Base-by-base conservation (phyloP, 2,329 filamentous ascomycete genomes). In the Xylaria sp. region DNA sequence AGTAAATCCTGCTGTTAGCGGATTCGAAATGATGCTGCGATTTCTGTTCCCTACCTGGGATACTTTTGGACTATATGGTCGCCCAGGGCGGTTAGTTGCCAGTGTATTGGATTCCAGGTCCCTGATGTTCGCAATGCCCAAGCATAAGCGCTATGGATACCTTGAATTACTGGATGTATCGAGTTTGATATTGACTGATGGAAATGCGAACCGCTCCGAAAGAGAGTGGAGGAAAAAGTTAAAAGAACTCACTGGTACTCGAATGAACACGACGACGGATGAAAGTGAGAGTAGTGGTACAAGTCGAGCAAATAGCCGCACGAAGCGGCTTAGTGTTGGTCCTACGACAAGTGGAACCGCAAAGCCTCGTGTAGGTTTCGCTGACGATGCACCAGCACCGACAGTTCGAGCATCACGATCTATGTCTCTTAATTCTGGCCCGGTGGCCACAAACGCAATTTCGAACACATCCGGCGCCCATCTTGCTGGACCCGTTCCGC, bases 61-160 rank as follows among this genome's bases (percentile, higher is more conserved):
- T 78, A 93, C 93, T 0, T 99, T 98, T 79, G 90, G 87, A 47
- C 84, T 99, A 1, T 99, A 99, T 75, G 96, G 96, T 32, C 91
- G 96, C 25, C 96, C 96, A 0, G 92, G 89, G 32, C 90, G 93
- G 69, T 85, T 99, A 53, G 90, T 97, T 40, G 93, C 96, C 2
- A 97, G 97, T 77, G 91, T 92, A 0, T 87, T 94, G 53, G 94
- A 98, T 80, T 85, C 92, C 3, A 89, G 93, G 54, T 97, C 96
- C 65, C 85, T 99, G 72, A 99, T 99, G 96, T 99, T 98, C 79
- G 96, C 94, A 5, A 97, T 99, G 91, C 95, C 96, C 0, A 93
- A 92, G 74, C 90, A 96, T 74, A 90, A 91, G 62, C 88, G 92
- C 72, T 97, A 97, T 76, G 94, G 95, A 0, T 98, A 98, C 76